Evolutionary conservation across 768 basidiomycete genomes (phyloP).

Genomic region (Gymnopilus junonius): DNA sequence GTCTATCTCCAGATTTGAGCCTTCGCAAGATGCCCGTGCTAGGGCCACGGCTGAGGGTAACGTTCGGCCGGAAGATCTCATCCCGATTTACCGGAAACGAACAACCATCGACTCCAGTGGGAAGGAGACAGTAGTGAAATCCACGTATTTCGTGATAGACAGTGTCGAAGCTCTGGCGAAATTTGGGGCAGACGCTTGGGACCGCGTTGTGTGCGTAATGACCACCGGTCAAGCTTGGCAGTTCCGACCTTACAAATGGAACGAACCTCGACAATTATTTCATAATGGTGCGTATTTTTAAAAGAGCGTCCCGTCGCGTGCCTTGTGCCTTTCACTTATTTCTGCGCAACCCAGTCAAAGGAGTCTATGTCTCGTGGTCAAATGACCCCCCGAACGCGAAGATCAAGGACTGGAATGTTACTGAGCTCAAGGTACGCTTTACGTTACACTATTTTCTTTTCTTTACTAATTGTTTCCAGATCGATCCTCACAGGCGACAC

Average conservation of each 20-base stretch:
- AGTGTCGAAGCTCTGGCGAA: conserved; percentile 91
- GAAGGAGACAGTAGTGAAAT: conserved; percentile 59
- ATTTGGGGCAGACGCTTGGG: conserved; percentile 94
- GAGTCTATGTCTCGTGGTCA: conserved; percentile 93
- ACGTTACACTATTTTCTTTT: not conserved
- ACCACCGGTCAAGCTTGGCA: conserved; percentile 99
- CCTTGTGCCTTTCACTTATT: not conserved
- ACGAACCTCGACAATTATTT: conserved; percentile 88
- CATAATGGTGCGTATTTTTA: conserved; percentile 75
- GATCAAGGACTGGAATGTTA: conserved; percentile 97
- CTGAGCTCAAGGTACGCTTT: conserved; percentile 78
- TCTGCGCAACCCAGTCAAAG: conserved; percentile 69
- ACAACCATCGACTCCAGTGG: conserved; percentile 69
- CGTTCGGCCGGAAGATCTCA: conserved; percentile 77
- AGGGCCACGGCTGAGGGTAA: conserved; percentile 74
- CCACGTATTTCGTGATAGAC: conserved; percentile 87
- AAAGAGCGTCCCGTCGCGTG: not conserved
- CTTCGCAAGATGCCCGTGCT: conserved; percentile 74
- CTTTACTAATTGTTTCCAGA: conserved; percentile 47
- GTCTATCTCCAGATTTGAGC: conserved; percentile 59
- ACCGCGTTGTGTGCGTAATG: conserved; percentile 96
- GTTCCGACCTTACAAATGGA: conserved; percentile 97
- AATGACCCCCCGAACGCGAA: conserved; percentile 89
- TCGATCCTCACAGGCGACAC: conserved; percentile 88
- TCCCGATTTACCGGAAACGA: conserved; percentile 87